These are phyloP conservation scores for Volvox africanus DNA, from an alignment of 139 green algal genomes.

Conservation along the genomic window DNA sequence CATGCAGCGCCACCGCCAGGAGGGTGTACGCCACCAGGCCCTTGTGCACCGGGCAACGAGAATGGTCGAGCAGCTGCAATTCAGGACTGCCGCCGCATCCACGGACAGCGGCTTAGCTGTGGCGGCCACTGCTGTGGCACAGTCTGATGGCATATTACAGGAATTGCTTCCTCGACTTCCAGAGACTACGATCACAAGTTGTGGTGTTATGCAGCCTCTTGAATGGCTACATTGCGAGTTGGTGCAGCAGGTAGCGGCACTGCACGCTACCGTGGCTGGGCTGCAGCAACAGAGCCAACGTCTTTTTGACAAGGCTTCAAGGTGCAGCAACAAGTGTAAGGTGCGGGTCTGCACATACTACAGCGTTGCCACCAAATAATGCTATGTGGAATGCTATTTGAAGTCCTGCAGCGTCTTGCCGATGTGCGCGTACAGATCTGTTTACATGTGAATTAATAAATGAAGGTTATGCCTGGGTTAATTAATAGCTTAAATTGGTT, in stretches of 20 bases:
- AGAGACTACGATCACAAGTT: not conserved
- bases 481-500: too few species aligned
- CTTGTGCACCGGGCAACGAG: not conserved
- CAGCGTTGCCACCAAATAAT: too few species aligned
- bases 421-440: too few species aligned
- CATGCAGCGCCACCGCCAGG: not conserved
- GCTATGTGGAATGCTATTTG: too few species aligned
- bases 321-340: not conserved
- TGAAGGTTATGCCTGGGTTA: too few species aligned
- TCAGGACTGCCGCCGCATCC: too few species aligned
- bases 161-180: conserved; percentile 17
- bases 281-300: conserved; percentile 20
- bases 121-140: not conserved
- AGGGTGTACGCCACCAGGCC: not conserved
- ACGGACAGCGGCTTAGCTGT: too few species aligned
- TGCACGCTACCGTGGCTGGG: not conserved
- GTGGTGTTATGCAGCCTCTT: not conserved
- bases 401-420: too few species aligned
- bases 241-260: conserved; percentile 1
- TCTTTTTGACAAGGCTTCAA: conserved; percentile 11
- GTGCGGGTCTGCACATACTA: not conserved
- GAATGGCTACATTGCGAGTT: conserved; percentile 32
- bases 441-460: too few species aligned
- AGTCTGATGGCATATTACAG: not conserved
- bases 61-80: conserved; percentile 19